Base-by-base conservation (phyloP, 305 asterid species). In the Plantago lanceolata region DNA sequence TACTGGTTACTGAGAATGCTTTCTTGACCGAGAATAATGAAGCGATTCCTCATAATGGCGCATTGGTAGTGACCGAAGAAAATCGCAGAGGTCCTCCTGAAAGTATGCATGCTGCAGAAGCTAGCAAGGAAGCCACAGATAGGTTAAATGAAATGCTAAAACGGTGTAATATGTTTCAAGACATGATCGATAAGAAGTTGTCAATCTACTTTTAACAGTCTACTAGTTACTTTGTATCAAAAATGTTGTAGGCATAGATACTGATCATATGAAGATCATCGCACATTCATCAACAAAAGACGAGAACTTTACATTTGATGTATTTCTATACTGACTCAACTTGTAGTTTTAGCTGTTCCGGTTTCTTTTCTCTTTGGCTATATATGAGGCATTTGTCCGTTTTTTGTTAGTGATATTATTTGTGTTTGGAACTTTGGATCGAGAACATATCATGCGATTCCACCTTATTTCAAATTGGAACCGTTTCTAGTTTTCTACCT, bases 81-180 rank as follows among this genome's bases (percentile, higher is more conserved):
- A 64, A 66, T 58, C 67, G 68, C 17, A 59, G 63, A 66, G 61
- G 51, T n/a, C 66, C 54, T 65, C 40, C 54, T 65, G 47, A 20
- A 61, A 28, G 43, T 68, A 24, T 2, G 44, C 17, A 29, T n/a
- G 43, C 60, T 14, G 15, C 35, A 19, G 35, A 51, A 45, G 56
- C 70, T 15, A 6, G 67, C 14, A 75, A 74, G 19, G 61, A 64
- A 63, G 83, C 76, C 57, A 81, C 80, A 29, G 77, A 78, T 55
- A 81, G 17, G 68, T 68, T 94, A 33, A 78, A 81, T 13, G 68
- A 85, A 44, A 68, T 90, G 81, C 71, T 86, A 66, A 83, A 81
- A 28, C 83, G 69, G 79, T 88, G 95, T 77, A 84, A 78, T 59
- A 68, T 84, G 57, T 64, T 84, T 77, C 99, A 90, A 78, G 73